A percentile compares a stretch with the other conserved stretches of the same genome.
These are phyloP conservation scores for Phytophthora quininea DNA, from an alignment of 352 stramenopile species.

Conservation along the genomic window DNA sequence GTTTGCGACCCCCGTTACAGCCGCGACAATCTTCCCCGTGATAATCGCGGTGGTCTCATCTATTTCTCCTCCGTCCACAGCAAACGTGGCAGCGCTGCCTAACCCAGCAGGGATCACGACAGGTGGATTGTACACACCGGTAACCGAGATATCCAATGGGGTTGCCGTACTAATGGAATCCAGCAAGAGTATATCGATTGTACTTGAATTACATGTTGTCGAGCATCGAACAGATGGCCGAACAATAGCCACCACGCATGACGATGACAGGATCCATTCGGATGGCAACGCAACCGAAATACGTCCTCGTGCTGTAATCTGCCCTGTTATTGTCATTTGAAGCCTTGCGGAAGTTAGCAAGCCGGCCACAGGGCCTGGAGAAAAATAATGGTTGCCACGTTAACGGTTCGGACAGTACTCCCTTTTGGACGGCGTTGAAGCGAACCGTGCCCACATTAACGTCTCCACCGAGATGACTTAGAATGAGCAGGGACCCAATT, in stretches of 20 bases:
- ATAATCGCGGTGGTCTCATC: constrained; percentile 42
- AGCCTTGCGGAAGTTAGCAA: constrained; percentile 50
- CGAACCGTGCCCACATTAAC: constrained; percentile 49
- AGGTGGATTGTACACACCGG: constrained; percentile 53
- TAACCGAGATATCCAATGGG: constrained; percentile 42
- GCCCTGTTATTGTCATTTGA: constrained; percentile 45
- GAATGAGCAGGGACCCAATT: constrained; percentile 26
- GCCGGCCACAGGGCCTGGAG: constrained; percentile 58
- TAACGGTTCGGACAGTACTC: constrained; percentile 42
- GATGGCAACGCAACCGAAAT: constrained; percentile 49
- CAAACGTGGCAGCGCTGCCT: constrained; percentile 30
- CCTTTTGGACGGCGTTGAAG: constrained; percentile 42
- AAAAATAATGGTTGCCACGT: constrained; percentile 54
- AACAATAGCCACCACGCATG: constrained; percentile 42
- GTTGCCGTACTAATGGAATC: constrained; percentile 48
- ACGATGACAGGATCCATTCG: constrained; percentile 48
- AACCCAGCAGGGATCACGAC: constrained; percentile 36
- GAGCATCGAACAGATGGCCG: constrained; percentile 35
- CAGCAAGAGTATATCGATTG: constrained; percentile 38
- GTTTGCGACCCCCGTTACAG: constrained; percentile 43
- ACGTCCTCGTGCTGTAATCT: constrained; percentile 35
- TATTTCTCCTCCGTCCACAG: constrained; percentile 51
- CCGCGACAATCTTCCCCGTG: constrained; percentile 44
- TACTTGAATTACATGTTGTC: constrained; percentile 39
- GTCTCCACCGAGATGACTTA: constrained; percentile 52